Base-by-base conservation (phyloP, 1,284 basidiomycete genomes). In the Ceratobasidium sp. region DNA sequence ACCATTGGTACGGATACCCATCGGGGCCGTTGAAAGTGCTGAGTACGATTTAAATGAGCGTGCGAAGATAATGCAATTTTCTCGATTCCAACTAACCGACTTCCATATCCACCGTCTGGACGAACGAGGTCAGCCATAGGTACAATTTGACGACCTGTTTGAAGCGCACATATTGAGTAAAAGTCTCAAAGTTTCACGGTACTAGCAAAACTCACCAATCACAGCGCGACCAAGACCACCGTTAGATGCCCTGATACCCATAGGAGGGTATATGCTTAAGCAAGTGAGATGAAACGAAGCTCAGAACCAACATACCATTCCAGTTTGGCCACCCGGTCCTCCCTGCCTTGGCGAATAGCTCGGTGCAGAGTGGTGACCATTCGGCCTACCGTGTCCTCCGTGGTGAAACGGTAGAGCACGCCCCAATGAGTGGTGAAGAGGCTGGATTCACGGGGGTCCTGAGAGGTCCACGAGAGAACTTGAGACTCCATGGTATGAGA, bases 111-210 rank as follows among this genome's bases (percentile, higher is more conserved):
- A 30, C 69, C 56, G 53, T 70, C 62, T 3, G 54, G 46, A 23
- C 86, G 86, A 75, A 88, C 87, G 70, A 91, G 81, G 80, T 91
- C 89, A 52, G 85, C 81, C 90, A 92, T 92, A 72, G 88, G 87
- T 62, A 89, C 79, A 58, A 70, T 73, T 41, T 69, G 67, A 16
- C 72, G 71, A 29, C 69, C 57, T 68, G 50, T 66, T 41, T 36
- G 47, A 49, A 42, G 46, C 30, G 52, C 62, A 56, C 44, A 54
- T 14, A 44, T 66, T 49, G 33, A 50, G 53, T 62, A 60, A 50
- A 54, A 27, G 19, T 49, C 36, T 29, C 54, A 27, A 9, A 53
- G 44, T 21, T 21, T 46, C 21, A 21, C 25, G 52, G 56, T 16
- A 62, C 27, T 36, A 21, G 74, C 75, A 72, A 73, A 89, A 90